phyloP scores from a whole-genome alignment of 352 stramenopile genomes.

The Thalassiosira exigua region DNA sequence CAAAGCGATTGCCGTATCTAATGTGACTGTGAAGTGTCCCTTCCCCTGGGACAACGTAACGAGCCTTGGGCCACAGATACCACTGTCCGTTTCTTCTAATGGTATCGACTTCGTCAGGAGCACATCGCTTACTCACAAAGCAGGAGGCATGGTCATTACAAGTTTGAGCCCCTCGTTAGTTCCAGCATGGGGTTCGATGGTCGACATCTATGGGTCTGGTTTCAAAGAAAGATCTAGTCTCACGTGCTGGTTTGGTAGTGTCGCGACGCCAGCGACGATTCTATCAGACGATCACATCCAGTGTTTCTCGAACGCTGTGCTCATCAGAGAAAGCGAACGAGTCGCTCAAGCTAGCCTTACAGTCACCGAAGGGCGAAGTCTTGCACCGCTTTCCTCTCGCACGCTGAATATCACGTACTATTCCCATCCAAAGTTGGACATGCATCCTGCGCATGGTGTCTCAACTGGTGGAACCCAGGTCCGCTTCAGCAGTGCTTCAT shows the following conservation, averaged over 20 bases:
- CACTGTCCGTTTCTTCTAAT: constrained; percentile 36
- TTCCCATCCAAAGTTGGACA: constrained; percentile 12
- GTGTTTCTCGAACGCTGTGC: constrained; percentile 21
- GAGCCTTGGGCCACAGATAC: not conserved
- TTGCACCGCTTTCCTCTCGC: not conserved
- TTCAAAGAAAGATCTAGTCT: constrained; percentile 15
- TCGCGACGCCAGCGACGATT: constrained; percentile 12
- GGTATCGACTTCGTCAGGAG: constrained; percentile 23
- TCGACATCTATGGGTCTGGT: constrained; percentile 29
- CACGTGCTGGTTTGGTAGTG: constrained; percentile 30
- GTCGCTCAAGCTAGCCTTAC: not conserved
- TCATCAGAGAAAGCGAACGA: constrained; percentile 13
- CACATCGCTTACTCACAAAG: not conserved
- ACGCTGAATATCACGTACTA: constrained; percentile 21
- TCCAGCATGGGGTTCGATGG: constrained; percentile 19
- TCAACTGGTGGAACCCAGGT: constrained; percentile 32
- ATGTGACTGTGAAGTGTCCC: constrained; percentile 28
- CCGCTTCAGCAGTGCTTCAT: not conserved
- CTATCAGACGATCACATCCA: constrained; percentile 22
- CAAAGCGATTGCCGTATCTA: constrained; percentile 27
- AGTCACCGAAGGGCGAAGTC: not conserved
- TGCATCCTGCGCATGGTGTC: constrained; percentile 22
- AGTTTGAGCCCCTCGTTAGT: constrained; percentile 20
- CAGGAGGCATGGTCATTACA: not conserved
- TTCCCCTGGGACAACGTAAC: constrained; percentile 11